Evolutionary conservation across 2,329 filamentous ascomycete genomes (phyloP).

Genomic region (Curvularia sp.): DNA sequence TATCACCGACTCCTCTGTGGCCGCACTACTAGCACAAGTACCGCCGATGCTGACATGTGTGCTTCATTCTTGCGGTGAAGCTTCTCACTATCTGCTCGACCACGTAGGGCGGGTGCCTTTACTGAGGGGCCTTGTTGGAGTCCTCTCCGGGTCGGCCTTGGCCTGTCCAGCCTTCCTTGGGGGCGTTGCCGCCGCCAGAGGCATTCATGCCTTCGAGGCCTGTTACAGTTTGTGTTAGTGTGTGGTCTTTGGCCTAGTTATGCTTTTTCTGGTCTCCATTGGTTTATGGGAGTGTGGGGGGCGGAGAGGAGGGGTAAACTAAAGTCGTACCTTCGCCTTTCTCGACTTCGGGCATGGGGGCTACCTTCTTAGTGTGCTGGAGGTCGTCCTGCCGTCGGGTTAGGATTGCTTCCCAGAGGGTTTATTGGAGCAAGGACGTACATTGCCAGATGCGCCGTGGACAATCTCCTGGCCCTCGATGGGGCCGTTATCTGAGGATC

Average conservation of each 20-base stretch:
- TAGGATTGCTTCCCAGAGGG: not conserved
- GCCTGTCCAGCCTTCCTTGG: slow-evolving; percentile 20
- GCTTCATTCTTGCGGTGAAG: slow-evolving; percentile 7
- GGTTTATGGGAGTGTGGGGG: not conserved
- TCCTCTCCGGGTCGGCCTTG: slow-evolving; percentile 26
- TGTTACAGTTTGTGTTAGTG: slow-evolving; percentile 3
- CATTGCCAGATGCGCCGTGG: slow-evolving; percentile 48
- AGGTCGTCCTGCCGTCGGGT: slow-evolving; percentile 33
- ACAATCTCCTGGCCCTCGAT: slow-evolving; percentile 47
- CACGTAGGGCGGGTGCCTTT: slow-evolving; percentile 3
- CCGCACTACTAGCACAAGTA: not conserved
- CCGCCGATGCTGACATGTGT: not conserved
- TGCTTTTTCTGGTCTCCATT: not conserved
- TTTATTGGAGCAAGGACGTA: slow-evolving; percentile 21
- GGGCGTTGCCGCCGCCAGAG: slow-evolving; percentile 42
- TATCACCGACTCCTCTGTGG: not conserved
- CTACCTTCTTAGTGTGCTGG: slow-evolving; percentile 49
- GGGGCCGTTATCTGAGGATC: slow-evolving; percentile 50
- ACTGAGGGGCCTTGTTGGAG: slow-evolving; percentile 34
- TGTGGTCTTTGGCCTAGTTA: slow-evolving; percentile 7
- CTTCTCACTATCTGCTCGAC: not conserved
- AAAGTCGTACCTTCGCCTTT: slow-evolving; percentile 46
- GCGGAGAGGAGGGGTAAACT: not conserved
- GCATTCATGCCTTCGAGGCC: slow-evolving; percentile 46
- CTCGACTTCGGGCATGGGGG: slow-evolving; percentile 48